phyloP scores from a whole-genome alignment of 805 yeast species.

The Yarrowia sp. region DNA sequence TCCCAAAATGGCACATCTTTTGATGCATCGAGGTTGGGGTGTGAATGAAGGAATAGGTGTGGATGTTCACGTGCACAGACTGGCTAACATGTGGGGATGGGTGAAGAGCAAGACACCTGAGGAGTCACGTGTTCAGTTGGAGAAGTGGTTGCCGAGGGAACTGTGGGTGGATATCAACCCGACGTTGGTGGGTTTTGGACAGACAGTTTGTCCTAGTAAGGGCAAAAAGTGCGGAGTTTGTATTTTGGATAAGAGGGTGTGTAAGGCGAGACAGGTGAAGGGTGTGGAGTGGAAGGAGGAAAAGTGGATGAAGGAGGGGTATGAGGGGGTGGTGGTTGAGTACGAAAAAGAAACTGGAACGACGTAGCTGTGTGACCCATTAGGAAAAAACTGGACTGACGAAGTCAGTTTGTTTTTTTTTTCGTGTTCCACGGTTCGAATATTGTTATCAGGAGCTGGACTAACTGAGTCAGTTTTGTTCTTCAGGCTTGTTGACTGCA shows the following conservation, averaged over 20 bases:
- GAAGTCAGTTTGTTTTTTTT: background rate
- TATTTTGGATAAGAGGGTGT: slow-evolving; percentile 60
- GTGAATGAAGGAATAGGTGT: slow-evolving; percentile 85
- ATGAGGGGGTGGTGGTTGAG: background rate
- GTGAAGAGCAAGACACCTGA: slow-evolving; percentile 64
- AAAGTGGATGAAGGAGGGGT: slow-evolving; percentile 28
- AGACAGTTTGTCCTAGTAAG: slow-evolving; percentile 78
- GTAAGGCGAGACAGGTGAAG: slow-evolving; percentile 47
- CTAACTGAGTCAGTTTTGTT: no score
- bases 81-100: slow-evolving; percentile 85
- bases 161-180: slow-evolving; percentile 89
- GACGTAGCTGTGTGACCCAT: no score
- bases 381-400: background rate
- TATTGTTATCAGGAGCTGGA: no score
- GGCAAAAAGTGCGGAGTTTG: slow-evolving; percentile 75
- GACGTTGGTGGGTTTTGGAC: slow-evolving; percentile 91
- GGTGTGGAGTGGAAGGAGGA: slow-evolving; percentile 3
- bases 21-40: slow-evolving; percentile 83
- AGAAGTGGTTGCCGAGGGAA: slow-evolving; percentile 74
- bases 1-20: slow-evolving; percentile 88
- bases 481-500: no score
- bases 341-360: no score
- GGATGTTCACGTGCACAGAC: slow-evolving; percentile 86
- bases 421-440: background rate
- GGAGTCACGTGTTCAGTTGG: slow-evolving; percentile 68